These are phyloP conservation scores for Coffea eugenioides DNA, from an alignment of 257 asterid species.

Conservation along the genomic window DNA sequence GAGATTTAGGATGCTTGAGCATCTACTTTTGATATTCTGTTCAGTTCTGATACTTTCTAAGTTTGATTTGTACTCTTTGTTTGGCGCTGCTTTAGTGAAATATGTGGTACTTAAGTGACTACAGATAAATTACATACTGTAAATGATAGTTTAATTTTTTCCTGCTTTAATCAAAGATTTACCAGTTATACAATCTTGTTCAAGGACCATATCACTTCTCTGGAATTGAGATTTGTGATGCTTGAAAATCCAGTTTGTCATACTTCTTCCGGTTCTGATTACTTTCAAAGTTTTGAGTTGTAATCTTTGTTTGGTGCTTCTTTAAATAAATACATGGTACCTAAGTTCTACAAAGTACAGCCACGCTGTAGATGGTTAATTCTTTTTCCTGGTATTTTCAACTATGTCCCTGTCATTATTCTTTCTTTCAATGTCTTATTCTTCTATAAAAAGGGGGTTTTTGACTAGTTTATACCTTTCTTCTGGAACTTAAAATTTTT, in stretches of 20 bases:
- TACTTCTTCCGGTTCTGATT: background rate
- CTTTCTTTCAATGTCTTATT: background rate
- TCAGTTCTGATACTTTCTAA: too few species aligned
- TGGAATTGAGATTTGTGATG: background rate
- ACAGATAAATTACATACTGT: too few species aligned
- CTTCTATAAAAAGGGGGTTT: background rate
- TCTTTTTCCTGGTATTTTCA: background rate
- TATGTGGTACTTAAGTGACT: too few species aligned
- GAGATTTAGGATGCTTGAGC: too few species aligned
- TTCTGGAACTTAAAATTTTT: background rate
- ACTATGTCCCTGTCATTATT: background rate
- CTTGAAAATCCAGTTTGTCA: background rate
- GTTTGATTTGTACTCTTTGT: too few species aligned
- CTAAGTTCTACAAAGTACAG: background rate
- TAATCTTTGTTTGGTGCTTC: background rate
- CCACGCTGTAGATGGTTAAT: background rate
- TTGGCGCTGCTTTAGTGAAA: too few species aligned
- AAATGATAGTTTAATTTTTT: too few species aligned
- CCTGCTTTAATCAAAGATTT: too few species aligned
- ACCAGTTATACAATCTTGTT: background rate
- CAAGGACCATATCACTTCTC: background rate
- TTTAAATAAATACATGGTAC: background rate
- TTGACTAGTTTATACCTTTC: background rate
- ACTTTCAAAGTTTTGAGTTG: background rate
- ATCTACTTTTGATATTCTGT: too few species aligned